phyloP scores from a whole-genome alignment of 2,329 filamentous ascomycete species.

The Diplodia mutila region DNA sequence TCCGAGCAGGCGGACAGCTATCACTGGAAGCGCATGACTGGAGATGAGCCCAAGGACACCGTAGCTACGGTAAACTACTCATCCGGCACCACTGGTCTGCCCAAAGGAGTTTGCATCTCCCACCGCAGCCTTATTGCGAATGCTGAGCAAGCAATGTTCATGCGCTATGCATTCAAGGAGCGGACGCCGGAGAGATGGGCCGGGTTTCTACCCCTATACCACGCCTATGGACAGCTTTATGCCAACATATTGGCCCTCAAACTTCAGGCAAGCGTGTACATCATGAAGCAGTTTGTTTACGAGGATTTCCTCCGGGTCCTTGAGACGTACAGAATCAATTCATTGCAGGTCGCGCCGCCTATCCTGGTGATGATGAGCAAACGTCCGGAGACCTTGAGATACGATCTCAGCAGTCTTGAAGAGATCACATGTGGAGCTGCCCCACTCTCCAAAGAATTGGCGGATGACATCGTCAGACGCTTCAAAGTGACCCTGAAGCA shows the following conservation, averaged over 20 bases:
- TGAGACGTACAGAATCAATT: constrained; percentile 69
- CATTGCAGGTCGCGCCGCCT: constrained; percentile 71
- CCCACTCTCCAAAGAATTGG: constrained; percentile 54
- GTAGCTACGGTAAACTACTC: constrained; percentile 77
- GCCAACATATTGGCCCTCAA: constrained; percentile 65
- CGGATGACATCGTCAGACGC: constrained; percentile 59
- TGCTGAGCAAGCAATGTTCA: constrained; percentile 60
- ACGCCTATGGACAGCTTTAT: constrained; percentile 65
- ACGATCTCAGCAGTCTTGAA: constrained; percentile 69
- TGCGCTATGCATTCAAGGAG: constrained; percentile 48
- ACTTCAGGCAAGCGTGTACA: constrained; percentile 67
- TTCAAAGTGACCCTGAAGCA: constrained; percentile 65
- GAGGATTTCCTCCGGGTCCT: constrained; percentile 69
- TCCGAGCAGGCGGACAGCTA: constrained; percentile 60
- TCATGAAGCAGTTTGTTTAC: constrained; percentile 81
- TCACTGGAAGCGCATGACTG: constrained; percentile 63
- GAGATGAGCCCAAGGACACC: constrained; percentile 55
- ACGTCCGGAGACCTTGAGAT: constrained; percentile 65
- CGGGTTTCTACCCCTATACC: constrained; percentile 69
- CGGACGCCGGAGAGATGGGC: constrained; percentile 54
- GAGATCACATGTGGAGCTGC: constrained; percentile 68
- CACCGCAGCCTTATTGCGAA: constrained; percentile 78
- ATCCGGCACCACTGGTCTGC: constrained; percentile 76
- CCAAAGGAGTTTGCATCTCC: constrained; percentile 83
- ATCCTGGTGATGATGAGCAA: constrained; percentile 75